Evolutionary conservation across 768 basidiomycete species (phyloP).

Genomic region (Psilocybe subaeruginosa): DNA sequence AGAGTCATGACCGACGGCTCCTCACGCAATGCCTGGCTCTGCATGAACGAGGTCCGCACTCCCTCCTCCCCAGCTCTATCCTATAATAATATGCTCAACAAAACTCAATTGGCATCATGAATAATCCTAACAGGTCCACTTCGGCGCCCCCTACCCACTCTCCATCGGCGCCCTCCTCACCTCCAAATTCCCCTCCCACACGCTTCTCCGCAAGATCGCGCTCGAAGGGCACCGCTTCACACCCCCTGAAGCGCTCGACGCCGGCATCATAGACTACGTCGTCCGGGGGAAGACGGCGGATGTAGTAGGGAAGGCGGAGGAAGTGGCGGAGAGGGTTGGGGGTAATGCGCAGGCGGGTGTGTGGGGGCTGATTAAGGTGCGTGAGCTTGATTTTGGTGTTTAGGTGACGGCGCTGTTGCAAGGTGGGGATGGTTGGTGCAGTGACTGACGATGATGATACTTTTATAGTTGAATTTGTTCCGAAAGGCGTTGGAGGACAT

Average conservation of each 20-base stretch:
- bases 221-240: constrained; percentile 83
- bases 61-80: not conserved
- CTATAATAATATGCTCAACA: not conserved
- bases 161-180: constrained; percentile 67
- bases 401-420: too few relatives aligned
- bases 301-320: constrained; percentile 66
- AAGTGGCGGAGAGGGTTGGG: constrained; percentile 58
- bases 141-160: constrained; percentile 80
- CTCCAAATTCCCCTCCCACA: constrained; percentile 64
- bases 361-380: constrained; percentile 77
- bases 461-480: constrained; percentile 54
- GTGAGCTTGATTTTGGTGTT: not conserved
- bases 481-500: constrained; percentile 52
- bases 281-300: constrained; percentile 61
- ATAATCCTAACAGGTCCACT: constrained; percentile 57
- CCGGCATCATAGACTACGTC: constrained; percentile 72
- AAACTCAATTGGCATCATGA: too few relatives aligned
- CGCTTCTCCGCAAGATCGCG: constrained; percentile 68
- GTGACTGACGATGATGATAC: constrained; percentile 2
- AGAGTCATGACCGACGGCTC: constrained; percentile 86
- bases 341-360: constrained; percentile 58
- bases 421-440: not conserved
- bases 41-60: constrained; percentile 84
- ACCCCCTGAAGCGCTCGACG: constrained; percentile 67
- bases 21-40: constrained; percentile 79